These are phyloP conservation scores for Plantago elongata DNA, from an alignment of 257 asterid species.

Conservation along the genomic window DNA sequence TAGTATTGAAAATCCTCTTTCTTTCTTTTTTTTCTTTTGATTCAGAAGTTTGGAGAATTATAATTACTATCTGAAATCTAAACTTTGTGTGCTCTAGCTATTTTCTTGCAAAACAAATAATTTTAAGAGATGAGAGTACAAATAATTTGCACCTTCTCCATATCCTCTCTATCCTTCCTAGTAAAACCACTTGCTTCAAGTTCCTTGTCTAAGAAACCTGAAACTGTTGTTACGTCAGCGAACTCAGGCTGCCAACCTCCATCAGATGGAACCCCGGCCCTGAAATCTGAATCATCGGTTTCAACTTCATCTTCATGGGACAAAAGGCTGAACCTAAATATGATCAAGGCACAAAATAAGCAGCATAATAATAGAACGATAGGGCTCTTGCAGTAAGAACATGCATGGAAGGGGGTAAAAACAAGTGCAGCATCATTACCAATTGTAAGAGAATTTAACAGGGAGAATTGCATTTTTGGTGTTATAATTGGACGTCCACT, in stretches of 20 bases:
- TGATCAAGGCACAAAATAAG: not conserved
- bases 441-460: not conserved
- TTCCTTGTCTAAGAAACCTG: constrained; percentile 78
- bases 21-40: no score
- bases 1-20: no score
- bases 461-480: no score
- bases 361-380: not conserved
- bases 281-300: constrained; percentile 43
- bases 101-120: not conserved
- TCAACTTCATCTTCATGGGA: constrained; percentile 50
- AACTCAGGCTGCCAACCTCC: constrained; percentile 60
- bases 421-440: not conserved
- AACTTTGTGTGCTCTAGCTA: no score
- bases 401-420: not conserved
- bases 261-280: constrained; percentile 43
- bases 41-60: no score
- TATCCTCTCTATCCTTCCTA: constrained; percentile 66
- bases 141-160: constrained; percentile 55
- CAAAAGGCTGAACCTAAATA: constrained; percentile 58
- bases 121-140: not conserved
- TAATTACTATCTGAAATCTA: no score
- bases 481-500: no score
- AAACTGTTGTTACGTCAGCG: constrained; percentile 53
- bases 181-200: constrained; percentile 97
- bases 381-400: not conserved